Evolutionary conservation across 1,139 yeast genomes (phyloP).

Genomic region (Magnusiomyces suaveolens): DNA sequence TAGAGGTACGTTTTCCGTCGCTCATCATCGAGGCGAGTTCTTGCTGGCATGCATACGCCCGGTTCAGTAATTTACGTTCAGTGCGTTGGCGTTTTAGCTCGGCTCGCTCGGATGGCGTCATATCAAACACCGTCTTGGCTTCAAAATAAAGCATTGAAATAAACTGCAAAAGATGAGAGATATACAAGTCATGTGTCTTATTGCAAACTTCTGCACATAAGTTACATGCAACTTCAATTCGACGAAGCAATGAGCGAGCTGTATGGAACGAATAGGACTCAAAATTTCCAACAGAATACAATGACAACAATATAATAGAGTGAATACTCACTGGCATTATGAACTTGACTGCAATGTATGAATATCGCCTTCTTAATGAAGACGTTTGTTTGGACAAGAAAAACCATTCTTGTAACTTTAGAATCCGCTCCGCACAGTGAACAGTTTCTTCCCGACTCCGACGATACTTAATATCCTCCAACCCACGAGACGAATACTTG

Average conservation of each 20-base stretch:
- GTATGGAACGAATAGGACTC: constrained; percentile 1
- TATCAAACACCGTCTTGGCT: neutral
- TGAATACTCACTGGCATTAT: neutral
- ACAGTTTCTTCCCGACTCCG: constrained; percentile 25
- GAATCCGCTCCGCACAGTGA: constrained; percentile 25
- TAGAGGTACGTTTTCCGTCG: no score
- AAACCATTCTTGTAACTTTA: constrained; percentile 28
- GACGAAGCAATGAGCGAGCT: neutral
- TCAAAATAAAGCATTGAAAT: neutral
- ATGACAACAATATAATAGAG: neutral
- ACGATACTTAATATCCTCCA: constrained; percentile 18
- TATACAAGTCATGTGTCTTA: neutral
- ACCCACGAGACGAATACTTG: constrained; percentile 24
- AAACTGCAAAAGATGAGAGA: neutral
- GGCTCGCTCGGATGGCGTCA: constrained; percentile 2
- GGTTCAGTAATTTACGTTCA: neutral
- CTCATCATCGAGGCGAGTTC: neutral
- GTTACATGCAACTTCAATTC: constrained; percentile 1
- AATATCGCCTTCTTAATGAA: constrained; percentile 13
- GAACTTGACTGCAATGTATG: constrained; percentile 3
- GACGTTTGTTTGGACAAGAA: constrained; percentile 23
- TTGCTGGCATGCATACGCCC: neutral
- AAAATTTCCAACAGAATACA: neutral
- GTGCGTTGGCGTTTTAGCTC: neutral
- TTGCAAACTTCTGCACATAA: neutral